Evolutionary conservation across 768 basidiomycete genomes (phyloP), one percentile per base, ranked within the genome.

Genomic region (Mycena kentingensis): DNA sequence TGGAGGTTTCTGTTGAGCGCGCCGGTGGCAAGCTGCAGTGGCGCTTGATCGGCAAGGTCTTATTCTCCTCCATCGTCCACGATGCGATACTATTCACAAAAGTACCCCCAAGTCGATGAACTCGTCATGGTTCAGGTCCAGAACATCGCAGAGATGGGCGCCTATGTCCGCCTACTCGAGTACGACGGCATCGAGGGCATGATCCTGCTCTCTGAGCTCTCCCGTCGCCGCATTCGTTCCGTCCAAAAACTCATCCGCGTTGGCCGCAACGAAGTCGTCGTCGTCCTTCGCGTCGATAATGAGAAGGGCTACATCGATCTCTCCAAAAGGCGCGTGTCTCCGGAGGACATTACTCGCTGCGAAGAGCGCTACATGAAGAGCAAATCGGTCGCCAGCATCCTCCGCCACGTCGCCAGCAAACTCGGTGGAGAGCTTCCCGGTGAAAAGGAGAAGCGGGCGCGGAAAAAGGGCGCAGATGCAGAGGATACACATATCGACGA

Each of bases 261-360:
- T 7, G 97, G 97, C 19, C 81, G 97, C 63, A 99, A 99, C 69
- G 96, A 98, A 67, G 96, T 98, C 56, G 97, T 98, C 54, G 95
- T 99, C 58, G 97, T 98, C 0, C 84, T 98, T 49, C 80, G 97
- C 58, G 96, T 99, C 22, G 97, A 99, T 79, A 97, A 97, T 70
- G 97, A 98, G 73, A 99, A 99, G 77, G 96, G 96, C 10, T 98
- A 99, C 73, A 99, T 99, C 67, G 97, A 99, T 81, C 80, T 98
- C 22, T 98, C 95, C 43, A 99, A 99, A 77, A 86, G 97, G 56
- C 88, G 96, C 61, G 97, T 99, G 4, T 97, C 94, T 3, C 89
- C 96, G 2, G 97, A 99, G 67, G 97, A 98, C 67, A 96, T 99
- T 66, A 84, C 87, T n/a, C 97, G 97, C 73, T 98, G 97, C 73